Percentiles rank a stretch among this genome's conserved stretches.
These are phyloP conservation scores for Cladorrhinum sp. DNA, from an alignment of 2,329 filamentous ascomycete species.

Conservation along the genomic window DNA sequence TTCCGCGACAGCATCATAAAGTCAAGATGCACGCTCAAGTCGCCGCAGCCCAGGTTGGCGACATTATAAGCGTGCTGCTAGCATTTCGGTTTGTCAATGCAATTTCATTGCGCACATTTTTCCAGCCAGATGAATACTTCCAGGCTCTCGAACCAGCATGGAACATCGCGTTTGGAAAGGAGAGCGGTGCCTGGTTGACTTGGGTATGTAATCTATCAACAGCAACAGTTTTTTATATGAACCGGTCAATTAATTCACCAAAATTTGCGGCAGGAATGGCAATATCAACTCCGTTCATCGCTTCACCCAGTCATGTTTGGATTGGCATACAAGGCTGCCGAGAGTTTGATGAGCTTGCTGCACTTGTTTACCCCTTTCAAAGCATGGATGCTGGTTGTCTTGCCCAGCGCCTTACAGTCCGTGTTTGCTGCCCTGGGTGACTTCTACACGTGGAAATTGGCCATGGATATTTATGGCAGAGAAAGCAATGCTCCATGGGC, in stretches of 20 bases:
- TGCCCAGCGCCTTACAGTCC: slow-evolving; percentile 75
- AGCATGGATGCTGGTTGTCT: slow-evolving; percentile 65
- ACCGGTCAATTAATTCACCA: background rate
- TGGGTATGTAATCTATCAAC: slow-evolving; percentile 61
- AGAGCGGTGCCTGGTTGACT: slow-evolving; percentile 85
- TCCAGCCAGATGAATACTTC: slow-evolving; percentile 97
- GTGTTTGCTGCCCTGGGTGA: slow-evolving; percentile 75
- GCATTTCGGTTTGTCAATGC: slow-evolving; percentile 77
- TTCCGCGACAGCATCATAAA: background rate
- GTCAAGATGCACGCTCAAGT: slow-evolving; percentile 28
- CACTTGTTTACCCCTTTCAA: slow-evolving; percentile 52
- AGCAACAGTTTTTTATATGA: background rate
- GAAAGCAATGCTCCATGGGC: slow-evolving; percentile 63
- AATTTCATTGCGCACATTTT: slow-evolving; percentile 79
- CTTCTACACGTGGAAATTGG: slow-evolving; percentile 84
- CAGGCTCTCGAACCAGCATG: slow-evolving; percentile 94
- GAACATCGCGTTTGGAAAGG: slow-evolving; percentile 75
- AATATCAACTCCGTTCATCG: slow-evolving; percentile 79
- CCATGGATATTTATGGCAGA: slow-evolving; percentile 67
- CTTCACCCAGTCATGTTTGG: slow-evolving; percentile 89
- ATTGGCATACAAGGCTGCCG: slow-evolving; percentile 62
- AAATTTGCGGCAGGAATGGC: slow-evolving; percentile 72
- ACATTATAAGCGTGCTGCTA: slow-evolving; percentile 47
- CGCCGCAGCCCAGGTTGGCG: slow-evolving; percentile 32
- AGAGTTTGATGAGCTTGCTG: slow-evolving; percentile 54